phyloP scores from a whole-genome alignment of 345 rosid genomes.

The Bretschneidera sinensis region DNA sequence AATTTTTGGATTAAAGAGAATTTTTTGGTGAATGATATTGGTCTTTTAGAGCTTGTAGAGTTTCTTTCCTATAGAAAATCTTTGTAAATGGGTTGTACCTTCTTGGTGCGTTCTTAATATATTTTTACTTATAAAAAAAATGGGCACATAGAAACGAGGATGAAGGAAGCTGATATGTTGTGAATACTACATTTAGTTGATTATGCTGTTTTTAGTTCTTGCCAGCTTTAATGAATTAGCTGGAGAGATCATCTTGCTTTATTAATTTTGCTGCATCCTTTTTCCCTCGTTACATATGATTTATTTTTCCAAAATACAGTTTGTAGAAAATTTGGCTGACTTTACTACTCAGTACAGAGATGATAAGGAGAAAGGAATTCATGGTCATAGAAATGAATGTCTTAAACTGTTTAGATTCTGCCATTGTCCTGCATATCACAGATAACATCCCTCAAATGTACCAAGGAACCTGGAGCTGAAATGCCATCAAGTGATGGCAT shows the following conservation, averaged over 20 bases:
- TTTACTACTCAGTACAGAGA: neutral
- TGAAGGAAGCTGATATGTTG: no score
- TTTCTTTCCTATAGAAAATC: no score
- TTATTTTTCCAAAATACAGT: neutral
- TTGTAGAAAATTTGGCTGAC: neutral
- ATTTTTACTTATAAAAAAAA: no score
- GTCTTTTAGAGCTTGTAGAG: no score
- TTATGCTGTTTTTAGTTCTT: neutral
- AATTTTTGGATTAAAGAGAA: no score
- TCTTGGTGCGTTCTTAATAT: no score
- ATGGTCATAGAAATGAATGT: neutral
- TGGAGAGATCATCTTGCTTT: no score
- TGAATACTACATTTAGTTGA: neutral
- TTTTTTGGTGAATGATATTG: no score
- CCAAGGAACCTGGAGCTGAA: conserved; percentile 29
- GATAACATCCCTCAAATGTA: conserved; percentile 39
- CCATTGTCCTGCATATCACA: conserved; percentile 18
- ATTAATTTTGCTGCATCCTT: neutral
- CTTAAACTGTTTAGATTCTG: conserved; percentile 9
- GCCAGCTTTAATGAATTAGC: no score
- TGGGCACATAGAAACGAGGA: neutral
- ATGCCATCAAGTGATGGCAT: conserved; percentile 20
- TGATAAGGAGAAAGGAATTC: neutral
- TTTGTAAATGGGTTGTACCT: no score
- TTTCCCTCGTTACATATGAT: conserved; percentile 1